These are phyloP conservation scores for Diplodia sapinea DNA, from an alignment of 2,329 filamentous ascomycete species.

Conservation along the genomic window DNA sequence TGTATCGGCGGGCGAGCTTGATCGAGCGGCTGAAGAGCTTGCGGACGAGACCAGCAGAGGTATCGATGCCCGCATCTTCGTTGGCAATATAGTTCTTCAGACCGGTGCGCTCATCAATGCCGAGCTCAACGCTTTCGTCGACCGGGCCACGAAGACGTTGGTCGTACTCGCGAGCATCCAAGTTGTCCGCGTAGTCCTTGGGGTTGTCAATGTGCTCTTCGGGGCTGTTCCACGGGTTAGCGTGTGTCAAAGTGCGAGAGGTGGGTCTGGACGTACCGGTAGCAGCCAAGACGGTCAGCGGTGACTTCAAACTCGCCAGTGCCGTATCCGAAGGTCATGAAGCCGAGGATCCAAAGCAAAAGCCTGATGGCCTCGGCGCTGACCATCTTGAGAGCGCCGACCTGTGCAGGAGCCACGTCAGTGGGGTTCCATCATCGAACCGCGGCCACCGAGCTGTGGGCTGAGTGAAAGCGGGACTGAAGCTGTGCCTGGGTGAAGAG, in stretches of 20 bases:
- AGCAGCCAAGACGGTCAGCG: slow-evolving; percentile 76
- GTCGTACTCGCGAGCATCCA: slow-evolving; percentile 84
- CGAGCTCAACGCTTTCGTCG: slow-evolving; percentile 77
- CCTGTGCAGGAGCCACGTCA: slow-evolving; percentile 31
- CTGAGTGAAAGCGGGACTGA: not conserved
- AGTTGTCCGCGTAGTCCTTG: slow-evolving; percentile 86
- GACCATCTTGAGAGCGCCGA: slow-evolving; percentile 89
- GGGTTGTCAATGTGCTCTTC: slow-evolving; percentile 83
- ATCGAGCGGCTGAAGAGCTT: slow-evolving; percentile 76
- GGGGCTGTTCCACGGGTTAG: slow-evolving; percentile 47
- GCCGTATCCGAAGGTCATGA: slow-evolving; percentile 85
- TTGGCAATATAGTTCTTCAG: slow-evolving; percentile 96
- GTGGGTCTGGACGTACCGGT: slow-evolving; percentile 56
- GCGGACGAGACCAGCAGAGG: slow-evolving; percentile 77
- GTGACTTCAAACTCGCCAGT: slow-evolving; percentile 88
- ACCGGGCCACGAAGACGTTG: slow-evolving; percentile 79
- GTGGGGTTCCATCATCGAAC: not conserved
- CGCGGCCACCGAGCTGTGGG: not conserved
- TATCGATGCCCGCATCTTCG: slow-evolving; percentile 77
- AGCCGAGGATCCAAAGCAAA: slow-evolving; percentile 84
- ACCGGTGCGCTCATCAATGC: slow-evolving; percentile 68
- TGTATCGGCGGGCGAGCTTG: slow-evolving; percentile 78
- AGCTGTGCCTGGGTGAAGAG: not conserved
- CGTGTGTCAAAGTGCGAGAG: not conserved
- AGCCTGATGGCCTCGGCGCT: slow-evolving; percentile 90